Percentiles rank a stretch among this genome's conserved stretches.
These are phyloP conservation scores for Fraxinus albicans DNA, from an alignment of 305 asterid genomes.

Conservation along the genomic window DNA sequence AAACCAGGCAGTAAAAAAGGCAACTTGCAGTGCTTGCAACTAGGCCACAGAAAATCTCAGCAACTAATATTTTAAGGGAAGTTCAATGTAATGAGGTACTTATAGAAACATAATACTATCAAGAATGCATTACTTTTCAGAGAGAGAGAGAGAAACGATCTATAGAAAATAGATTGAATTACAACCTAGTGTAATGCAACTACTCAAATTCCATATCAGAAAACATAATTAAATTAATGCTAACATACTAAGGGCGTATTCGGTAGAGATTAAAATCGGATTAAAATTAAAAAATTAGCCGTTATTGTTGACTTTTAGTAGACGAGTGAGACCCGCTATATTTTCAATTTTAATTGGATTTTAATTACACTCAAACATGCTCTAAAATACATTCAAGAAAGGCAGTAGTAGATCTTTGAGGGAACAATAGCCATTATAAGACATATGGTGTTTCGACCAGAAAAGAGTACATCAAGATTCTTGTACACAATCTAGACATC, in stretches of 20 bases:
- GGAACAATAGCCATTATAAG: neutral
- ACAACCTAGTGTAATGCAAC: neutral
- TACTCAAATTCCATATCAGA: neutral
- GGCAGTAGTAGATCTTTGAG: neutral
- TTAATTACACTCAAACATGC: no score
- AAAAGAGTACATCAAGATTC: neutral
- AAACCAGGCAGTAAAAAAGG: neutral
- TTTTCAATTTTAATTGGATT: no score
- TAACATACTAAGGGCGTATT: neutral
- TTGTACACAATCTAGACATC: neutral
- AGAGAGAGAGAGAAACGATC: neutral
- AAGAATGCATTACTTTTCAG: neutral
- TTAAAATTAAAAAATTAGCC: no score
- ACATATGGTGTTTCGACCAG: neutral
- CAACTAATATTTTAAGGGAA: neutral
- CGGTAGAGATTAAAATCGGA: no score
- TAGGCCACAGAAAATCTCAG: neutral
- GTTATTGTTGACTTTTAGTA: no score
- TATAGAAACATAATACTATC: neutral
- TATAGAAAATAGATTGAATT: neutral
- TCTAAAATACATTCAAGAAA: neutral
- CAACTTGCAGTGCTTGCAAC: neutral
- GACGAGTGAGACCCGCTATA: no score
- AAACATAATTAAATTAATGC: neutral
- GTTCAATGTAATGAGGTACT: neutral